Conservation (phyloP, 2,329 filamentous ascomycete species). For the Dothistroma pini region DNA sequence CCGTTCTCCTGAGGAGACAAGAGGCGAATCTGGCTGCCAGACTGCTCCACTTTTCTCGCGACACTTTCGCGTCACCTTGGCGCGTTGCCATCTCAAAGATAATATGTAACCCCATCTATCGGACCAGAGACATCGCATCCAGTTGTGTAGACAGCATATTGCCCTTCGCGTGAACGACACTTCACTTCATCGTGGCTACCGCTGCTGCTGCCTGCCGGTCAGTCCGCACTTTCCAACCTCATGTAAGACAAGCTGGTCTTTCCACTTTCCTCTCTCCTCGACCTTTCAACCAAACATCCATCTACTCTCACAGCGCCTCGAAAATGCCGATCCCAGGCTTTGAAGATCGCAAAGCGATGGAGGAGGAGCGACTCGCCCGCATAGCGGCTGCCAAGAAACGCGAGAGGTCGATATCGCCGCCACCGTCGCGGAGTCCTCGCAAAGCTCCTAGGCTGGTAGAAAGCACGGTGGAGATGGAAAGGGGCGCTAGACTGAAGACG, state of each 20-base stretch:
- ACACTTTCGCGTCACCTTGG: no score
- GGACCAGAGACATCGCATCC: no score
- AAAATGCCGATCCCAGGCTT: constrained; percentile 49
- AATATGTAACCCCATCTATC: no score
- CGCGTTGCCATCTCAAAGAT: no score
- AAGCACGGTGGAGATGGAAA: constrained; percentile 16
- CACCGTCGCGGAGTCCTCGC: constrained; percentile 23
- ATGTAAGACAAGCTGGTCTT: constrained; percentile 2
- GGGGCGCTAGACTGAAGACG: constrained; percentile 26
- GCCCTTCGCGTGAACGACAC: not conserved
- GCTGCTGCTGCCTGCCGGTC: not conserved
- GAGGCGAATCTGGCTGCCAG: not conserved
- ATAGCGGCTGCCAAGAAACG: constrained; percentile 56
- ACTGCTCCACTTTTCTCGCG: no score
- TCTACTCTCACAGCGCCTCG: not conserved
- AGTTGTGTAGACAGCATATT: not conserved
- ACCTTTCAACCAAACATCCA: not conserved
- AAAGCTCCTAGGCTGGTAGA: constrained; percentile 29
- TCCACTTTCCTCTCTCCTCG: not conserved
- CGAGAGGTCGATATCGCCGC: constrained; percentile 45
- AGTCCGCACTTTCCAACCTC: not conserved
- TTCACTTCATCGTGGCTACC: not conserved
- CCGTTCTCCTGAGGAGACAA: not conserved
- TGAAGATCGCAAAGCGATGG: constrained; percentile 73
- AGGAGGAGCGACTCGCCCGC: constrained; percentile 73